A percentile compares a stretch with the other conserved stretches of the same genome.
These are phyloP conservation scores for Paramecium octaurelia DNA, from an alignment of 73 alveolate genomes.

Conservation along the genomic window DNA sequence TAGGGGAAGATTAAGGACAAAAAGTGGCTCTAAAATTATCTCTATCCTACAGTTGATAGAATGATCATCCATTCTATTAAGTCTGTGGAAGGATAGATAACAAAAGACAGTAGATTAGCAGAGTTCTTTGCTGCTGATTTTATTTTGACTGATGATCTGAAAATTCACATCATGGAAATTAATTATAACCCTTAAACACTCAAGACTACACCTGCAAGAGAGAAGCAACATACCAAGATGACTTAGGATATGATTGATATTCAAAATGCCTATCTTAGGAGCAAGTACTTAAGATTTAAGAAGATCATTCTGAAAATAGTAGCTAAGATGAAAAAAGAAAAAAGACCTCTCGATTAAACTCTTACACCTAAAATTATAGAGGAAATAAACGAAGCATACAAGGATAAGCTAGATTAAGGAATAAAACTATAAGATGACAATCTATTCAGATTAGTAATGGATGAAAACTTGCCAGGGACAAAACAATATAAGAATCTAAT, in stretches of 20 bases:
- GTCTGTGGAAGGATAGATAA: background rate
- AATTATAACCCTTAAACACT: conserved; percentile 56
- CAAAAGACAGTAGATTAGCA: conserved; percentile 29
- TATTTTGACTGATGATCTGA: conserved; percentile 40
- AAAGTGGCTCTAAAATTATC: conserved; percentile 48
- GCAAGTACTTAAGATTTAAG: conserved; percentile 24
- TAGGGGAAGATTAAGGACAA: conserved; percentile 19
- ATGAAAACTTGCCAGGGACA: background rate
- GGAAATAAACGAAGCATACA: background rate
- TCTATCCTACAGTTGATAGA: conserved; percentile 55
- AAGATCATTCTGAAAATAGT: background rate
- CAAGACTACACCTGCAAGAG: background rate
- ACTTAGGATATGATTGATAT: conserved; percentile 20
- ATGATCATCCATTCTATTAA: conserved; percentile 39
- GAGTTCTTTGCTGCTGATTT: conserved; percentile 61
- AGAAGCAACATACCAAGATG: background rate
- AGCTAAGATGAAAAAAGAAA: background rate
- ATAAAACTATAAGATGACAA: background rate
- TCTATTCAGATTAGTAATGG: background rate
- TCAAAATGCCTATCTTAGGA: conserved; percentile 17
- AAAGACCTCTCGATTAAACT: background rate
- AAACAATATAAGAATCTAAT: background rate
- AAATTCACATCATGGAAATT: conserved; percentile 49
- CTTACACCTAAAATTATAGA: background rate
- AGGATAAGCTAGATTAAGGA: conserved; percentile 21